phyloP scores from a whole-genome alignment of 495 filamentous ascomycete species.

The Aspergillus wentii region DNA sequence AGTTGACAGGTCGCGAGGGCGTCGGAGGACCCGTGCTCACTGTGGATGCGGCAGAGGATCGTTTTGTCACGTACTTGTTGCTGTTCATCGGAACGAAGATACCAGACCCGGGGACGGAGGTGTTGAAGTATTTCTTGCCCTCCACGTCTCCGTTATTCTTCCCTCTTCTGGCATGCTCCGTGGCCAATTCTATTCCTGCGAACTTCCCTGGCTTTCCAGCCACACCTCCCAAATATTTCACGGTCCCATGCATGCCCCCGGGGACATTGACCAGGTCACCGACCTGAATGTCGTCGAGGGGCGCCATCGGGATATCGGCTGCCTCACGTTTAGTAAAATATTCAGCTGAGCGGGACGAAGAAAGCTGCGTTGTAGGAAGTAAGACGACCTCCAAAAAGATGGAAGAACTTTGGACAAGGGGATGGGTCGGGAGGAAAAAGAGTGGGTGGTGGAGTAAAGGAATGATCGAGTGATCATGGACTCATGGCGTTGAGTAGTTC shows the following conservation, averaged over 20 bases:
- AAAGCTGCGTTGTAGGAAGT: constrained; percentile 1
- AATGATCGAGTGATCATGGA: constrained; percentile 18
- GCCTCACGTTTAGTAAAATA: constrained; percentile 5
- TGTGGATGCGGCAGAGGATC: constrained; percentile 45
- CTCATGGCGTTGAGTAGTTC: constrained; percentile 8
- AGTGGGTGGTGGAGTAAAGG: no score
- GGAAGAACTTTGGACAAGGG: neutral
- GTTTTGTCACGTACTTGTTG: constrained; percentile 62
- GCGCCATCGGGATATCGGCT: constrained; percentile 25
- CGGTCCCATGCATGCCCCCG: constrained; percentile 84
- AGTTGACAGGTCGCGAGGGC: constrained; percentile 56
- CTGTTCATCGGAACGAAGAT: constrained; percentile 94
- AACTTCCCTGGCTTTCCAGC: constrained; percentile 87
- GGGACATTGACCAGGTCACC: constrained; percentile 93
- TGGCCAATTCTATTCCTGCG: constrained; percentile 87
- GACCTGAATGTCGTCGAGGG: constrained; percentile 59
- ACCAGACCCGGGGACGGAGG: constrained; percentile 70
- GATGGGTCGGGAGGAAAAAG: constrained; percentile 3
- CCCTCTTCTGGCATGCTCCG: constrained; percentile 72
- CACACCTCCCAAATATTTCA: constrained; percentile 85
- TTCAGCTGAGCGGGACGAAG: neutral
- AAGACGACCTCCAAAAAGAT: constrained; percentile 2
- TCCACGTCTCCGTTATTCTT: constrained; percentile 98
- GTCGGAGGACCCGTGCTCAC: constrained; percentile 65
- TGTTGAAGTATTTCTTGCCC: constrained; percentile 76